These are phyloP conservation scores for Suhomyces bolitotheri DNA, from an alignment of 1,139 yeast species.

Conservation along the genomic window DNA sequence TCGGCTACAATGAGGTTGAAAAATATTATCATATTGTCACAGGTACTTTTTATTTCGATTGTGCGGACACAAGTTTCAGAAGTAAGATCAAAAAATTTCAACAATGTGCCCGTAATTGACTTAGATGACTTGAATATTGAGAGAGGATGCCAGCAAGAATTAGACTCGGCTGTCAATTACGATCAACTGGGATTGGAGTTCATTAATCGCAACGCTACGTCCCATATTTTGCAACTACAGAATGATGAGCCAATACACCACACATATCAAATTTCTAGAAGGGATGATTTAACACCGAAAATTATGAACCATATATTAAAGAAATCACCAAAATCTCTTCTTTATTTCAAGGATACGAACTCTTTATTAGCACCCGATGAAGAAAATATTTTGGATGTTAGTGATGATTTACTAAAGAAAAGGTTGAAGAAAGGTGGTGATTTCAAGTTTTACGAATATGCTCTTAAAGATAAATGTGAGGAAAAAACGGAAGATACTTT, in stretches of 20 bases:
- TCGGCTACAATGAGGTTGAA: too few species aligned
- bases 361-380: slow-evolving; percentile 21
- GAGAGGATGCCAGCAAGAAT: too few species aligned
- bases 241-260: too few species aligned
- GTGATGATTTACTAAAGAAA: slow-evolving; percentile 1
- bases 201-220: too few species aligned
- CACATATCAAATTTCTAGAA: slow-evolving; percentile 2
- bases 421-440: slow-evolving; percentile 6
- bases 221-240: too few species aligned
- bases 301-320: slow-evolving; percentile 6
- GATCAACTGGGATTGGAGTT: too few species aligned
- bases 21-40: too few species aligned
- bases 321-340: slow-evolving; percentile 18
- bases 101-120: neutral
- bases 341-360: slow-evolving; percentile 23
- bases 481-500: slow-evolving; percentile 10
- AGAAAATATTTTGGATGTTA: slow-evolving; percentile 8
- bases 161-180: too few species aligned
- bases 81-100: neutral
- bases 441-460: slow-evolving; percentile 13
- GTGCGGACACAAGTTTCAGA: too few species aligned
- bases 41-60: too few species aligned
- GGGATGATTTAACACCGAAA: slow-evolving; percentile 5
- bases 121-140: too few species aligned
- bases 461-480: slow-evolving; percentile 3